Evolutionary conservation across 331 rosid species (phyloP).

Genomic region (Spiraea crenata): DNA sequence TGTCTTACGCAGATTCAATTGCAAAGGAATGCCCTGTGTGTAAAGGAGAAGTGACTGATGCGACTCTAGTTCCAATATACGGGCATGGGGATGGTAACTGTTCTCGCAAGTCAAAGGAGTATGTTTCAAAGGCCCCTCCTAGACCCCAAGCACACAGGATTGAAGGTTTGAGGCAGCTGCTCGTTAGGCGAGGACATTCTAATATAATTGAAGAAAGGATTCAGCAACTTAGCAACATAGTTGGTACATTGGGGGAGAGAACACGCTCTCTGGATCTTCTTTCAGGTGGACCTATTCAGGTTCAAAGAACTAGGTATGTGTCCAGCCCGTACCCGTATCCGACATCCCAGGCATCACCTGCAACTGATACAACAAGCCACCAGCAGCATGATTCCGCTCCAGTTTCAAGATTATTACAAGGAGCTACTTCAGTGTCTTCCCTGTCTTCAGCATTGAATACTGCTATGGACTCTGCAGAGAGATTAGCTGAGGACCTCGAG

Average conservation of each 20-base stretch:
- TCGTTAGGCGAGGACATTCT: slow-evolving; percentile 44
- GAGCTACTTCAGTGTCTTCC: slow-evolving; percentile 61
- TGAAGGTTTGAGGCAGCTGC: slow-evolving; percentile 69
- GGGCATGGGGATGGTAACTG: slow-evolving; percentile 39
- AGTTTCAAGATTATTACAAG: slow-evolving; percentile 54
- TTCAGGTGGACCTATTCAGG: slow-evolving; percentile 2
- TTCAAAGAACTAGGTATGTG: slow-evolving; percentile 33
- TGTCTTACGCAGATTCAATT: slow-evolving; percentile 42
- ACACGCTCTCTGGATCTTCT: slow-evolving; percentile 28
- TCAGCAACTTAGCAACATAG: slow-evolving; percentile 44
- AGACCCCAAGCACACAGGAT: slow-evolving; percentile 65
- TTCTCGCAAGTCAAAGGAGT: slow-evolving; percentile 26
- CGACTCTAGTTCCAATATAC: slow-evolving; percentile 55
- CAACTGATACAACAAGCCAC: slow-evolving; percentile 22
- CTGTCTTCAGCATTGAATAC: slow-evolving; percentile 64
- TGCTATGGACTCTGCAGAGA: slow-evolving; percentile 59
- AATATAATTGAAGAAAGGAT: slow-evolving; percentile 49
- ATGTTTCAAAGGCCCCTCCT: slow-evolving; percentile 43
- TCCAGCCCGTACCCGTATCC: slow-evolving; percentile 11
- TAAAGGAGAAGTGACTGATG: slow-evolving; percentile 55
- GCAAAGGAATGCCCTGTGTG: slow-evolving; percentile 79
- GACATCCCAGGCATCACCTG: slow-evolving; percentile 24
- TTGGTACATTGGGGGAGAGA: slow-evolving; percentile 48
- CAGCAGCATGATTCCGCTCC: slow-evolving; percentile 31
- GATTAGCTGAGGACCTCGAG: slow-evolving; percentile 62